Percentiles rank a stretch among this genome's conserved stretches.
Evolutionary conservation across 2,329 filamentous ascomycete genomes (phyloP).

Genomic region (Cladosporium sp.): DNA sequence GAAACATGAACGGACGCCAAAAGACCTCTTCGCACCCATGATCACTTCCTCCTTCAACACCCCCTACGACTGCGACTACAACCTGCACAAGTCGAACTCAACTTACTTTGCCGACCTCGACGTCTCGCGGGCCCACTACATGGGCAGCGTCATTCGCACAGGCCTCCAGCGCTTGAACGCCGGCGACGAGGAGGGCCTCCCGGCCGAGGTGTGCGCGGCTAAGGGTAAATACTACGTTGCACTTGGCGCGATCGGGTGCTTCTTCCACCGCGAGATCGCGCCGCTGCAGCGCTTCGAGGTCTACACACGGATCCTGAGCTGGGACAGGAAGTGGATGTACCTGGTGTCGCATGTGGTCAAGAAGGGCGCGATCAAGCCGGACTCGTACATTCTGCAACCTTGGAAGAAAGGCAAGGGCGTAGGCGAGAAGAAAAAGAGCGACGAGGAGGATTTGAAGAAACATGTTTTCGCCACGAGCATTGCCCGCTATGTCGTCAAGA

Average conservation of each 20-base stretch:
- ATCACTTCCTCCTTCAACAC: conserved; percentile 62
- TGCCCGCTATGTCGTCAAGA: conserved; percentile 47
- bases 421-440: conserved; percentile 19
- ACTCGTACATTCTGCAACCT: conserved; percentile 9
- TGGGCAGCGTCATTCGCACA: conserved; percentile 49
- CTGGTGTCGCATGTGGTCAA: conserved; percentile 22
- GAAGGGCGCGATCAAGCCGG: conserved; percentile 36
- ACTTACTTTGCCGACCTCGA: conserved; percentile 88
- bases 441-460: conserved; percentile 34
- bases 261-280: conserved; percentile 33
- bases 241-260: conserved; percentile 42
- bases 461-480: conserved; percentile 45
- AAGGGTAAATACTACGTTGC: conserved; percentile 35
- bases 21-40: conserved; percentile 64
- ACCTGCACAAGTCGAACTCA: conserved; percentile 74
- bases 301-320: conserved; percentile 6
- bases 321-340: conserved; percentile 20
- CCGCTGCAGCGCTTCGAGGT: conserved; percentile 5
- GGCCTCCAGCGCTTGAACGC: conserved; percentile 34
- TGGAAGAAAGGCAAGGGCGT: conserved; percentile 30
- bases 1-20: conserved; percentile 39
- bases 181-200: conserved; percentile 31
- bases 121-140: conserved; percentile 71
- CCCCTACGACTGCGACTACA: conserved; percentile 77
- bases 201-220: conserved; percentile 21